phyloP scores from a whole-genome alignment of 73 alveolate genomes.

The Paramecium biaurelia region DNA sequence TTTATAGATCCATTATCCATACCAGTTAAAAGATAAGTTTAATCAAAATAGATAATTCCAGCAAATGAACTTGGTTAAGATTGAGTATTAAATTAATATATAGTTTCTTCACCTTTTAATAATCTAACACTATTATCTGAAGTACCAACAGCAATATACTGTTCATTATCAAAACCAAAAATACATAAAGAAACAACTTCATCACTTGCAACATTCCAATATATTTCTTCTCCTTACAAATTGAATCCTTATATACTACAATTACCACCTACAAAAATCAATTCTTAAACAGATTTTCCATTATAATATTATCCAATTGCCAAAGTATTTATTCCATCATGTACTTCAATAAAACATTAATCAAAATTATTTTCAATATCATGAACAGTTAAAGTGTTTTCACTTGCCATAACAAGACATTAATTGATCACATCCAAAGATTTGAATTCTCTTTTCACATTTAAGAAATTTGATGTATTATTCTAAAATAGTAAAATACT shows the following conservation, averaged over 20 bases:
- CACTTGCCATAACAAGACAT: constrained; percentile 36
- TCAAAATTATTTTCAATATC: constrained; percentile 38
- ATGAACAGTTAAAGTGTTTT: background rate
- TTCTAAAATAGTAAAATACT: background rate
- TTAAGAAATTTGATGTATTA: background rate
- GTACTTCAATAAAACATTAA: background rate
- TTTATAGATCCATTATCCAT: constrained; percentile 51
- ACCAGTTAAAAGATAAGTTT: constrained; percentile 34
- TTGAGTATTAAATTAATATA: background rate
- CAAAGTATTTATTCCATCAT: constrained; percentile 4
- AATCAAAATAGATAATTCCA: constrained; percentile 27
- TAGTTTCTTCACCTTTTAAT: constrained; percentile 22
- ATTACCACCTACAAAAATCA: constrained; percentile 54
- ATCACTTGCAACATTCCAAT: constrained; percentile 69
- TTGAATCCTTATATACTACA: constrained; percentile 54
- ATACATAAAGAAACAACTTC: constrained; percentile 28
- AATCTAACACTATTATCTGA: constrained; percentile 53
- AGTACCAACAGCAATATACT: constrained; percentile 44
- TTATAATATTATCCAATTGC: background rate
- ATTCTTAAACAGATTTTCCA: background rate
- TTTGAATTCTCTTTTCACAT: constrained; percentile 18
- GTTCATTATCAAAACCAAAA: constrained; percentile 45
- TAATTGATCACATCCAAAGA: background rate
- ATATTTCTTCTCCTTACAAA: constrained; percentile 53
- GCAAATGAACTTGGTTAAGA: background rate